phyloP scores from a whole-genome alignment of 805 yeast species.

The Kodamaea kaohsiungensis region DNA sequence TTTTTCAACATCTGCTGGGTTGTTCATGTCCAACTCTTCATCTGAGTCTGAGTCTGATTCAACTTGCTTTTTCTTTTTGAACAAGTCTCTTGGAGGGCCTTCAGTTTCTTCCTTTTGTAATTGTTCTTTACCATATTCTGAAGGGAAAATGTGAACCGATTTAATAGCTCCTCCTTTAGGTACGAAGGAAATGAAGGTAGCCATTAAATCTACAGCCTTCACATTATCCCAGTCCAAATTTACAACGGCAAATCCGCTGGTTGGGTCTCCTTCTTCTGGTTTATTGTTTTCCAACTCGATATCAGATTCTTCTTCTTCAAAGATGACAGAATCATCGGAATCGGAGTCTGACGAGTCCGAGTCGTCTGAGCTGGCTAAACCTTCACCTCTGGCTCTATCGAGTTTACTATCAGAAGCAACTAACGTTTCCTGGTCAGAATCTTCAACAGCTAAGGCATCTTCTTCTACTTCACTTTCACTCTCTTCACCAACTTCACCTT shows the following conservation, averaged over 20 bases:
- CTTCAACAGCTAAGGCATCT: background rate
- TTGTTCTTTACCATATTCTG: constrained; percentile 90
- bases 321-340: constrained; percentile 44
- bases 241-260: constrained; percentile 82
- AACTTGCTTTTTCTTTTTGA: constrained; percentile 45
- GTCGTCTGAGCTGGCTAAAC: constrained; percentile 27
- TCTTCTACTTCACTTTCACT: constrained; percentile 5
- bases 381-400: constrained; percentile 17
- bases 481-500: constrained; percentile 13
- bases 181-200: constrained; percentile 82
- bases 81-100: constrained; percentile 90
- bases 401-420: constrained; percentile 20
- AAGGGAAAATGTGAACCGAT: constrained; percentile 76
- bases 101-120: constrained; percentile 86
- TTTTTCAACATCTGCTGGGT: constrained; percentile 50
- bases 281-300: constrained; percentile 55
- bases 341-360: constrained; percentile 38
- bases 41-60: constrained; percentile 36
- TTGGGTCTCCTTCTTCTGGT: constrained; percentile 88
- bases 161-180: constrained; percentile 71
- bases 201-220: constrained; percentile 83
- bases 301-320: constrained; percentile 52
- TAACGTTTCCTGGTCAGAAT: constrained; percentile 21
- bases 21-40: constrained; percentile 45
- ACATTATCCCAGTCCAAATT: constrained; percentile 97